Base-by-base conservation (phyloP, 257 asterid genomes). In the Plantago major region DNA sequence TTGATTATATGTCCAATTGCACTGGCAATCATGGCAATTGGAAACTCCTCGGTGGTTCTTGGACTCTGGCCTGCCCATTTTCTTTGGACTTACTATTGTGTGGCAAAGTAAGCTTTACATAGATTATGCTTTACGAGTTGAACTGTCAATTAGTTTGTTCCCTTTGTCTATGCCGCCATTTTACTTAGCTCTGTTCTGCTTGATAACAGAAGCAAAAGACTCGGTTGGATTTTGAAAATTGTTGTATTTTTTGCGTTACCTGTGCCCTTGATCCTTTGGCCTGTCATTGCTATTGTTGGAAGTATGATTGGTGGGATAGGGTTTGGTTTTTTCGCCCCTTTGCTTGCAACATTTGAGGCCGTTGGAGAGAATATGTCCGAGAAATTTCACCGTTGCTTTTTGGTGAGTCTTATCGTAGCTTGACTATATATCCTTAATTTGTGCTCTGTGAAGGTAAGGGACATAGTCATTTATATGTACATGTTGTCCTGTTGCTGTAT, bases 31-130 rank as follows among this genome's bases (percentile, higher is more conserved):
- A 65, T 80, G 63, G 65, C 69, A 16, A 47, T 85, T 49, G 97
- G 96, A 66, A 90, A 85, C 76, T 72, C 95, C 6, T 81, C 96
- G 13, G 84, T 90, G 69, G 95, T 72, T 42, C 68, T 88, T 60
- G 96, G 98, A 6, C 84, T 90, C 16, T 90, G 96, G 95, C 86
- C 81, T 9, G 96, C 96, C 15, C 98, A 90, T 79, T 84, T 79
- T 46, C 49, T 90, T 48, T 90, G 95, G 98, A 87, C 96, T 9
- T 83, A 77, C 76, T 85, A 74, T 73, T 90, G 95, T 63, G 82
- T 87, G 22, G 76, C 83, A 49, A 85, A 78, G 97, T 90, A 72
- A 43, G 82, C 61, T 37, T 22, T 6, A 38, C 15, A 15, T n/a
- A 50, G 47, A 50, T 38, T 16, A 1, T 55, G 48, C 9, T 18